Evolutionary conservation across 495 filamentous ascomycete genomes (phyloP).

Genomic region (Penicillium crystallinum): DNA sequence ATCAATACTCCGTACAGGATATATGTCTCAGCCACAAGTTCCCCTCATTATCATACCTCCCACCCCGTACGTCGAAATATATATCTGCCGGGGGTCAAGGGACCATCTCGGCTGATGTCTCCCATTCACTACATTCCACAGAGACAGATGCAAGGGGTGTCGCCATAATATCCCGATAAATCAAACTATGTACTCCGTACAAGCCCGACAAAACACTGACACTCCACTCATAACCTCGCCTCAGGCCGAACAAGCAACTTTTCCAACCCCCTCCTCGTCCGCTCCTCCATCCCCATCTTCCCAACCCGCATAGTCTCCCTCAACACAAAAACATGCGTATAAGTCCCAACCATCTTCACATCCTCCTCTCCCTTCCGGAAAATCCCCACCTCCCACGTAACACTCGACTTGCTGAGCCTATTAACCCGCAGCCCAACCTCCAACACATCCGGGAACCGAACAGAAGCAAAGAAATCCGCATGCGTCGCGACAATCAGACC

Average conservation of each 20-base stretch:
- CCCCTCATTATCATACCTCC: background rate
- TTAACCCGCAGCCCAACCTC: constrained; percentile 80
- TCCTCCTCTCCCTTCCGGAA: constrained; percentile 71
- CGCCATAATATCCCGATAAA: background rate
- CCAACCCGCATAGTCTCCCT: constrained; percentile 62
- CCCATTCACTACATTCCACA: background rate
- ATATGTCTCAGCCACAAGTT: background rate
- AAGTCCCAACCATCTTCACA: constrained; percentile 80
- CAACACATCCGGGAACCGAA: constrained; percentile 76
- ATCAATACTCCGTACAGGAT: background rate
- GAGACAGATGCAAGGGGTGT: background rate
- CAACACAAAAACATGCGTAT: constrained; percentile 85
- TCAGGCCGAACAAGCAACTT: constrained; percentile 35
- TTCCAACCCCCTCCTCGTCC: constrained; percentile 41
- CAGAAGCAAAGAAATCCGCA: constrained; percentile 77
- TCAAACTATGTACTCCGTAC: background rate
- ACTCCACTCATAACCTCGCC: constrained; percentile 21
- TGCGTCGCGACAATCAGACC: constrained; percentile 72
- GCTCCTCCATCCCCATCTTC: constrained; percentile 42
- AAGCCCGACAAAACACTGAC: too few relatives aligned
- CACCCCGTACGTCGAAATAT: background rate
- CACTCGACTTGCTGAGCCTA: constrained; percentile 78
- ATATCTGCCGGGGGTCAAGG: background rate
- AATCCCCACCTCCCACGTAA: constrained; percentile 87
- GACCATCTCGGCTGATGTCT: background rate